Evolutionary conservation across 768 basidiomycete genomes (phyloP).

Genomic region (Hebeloma cylindrosporum): DNA sequence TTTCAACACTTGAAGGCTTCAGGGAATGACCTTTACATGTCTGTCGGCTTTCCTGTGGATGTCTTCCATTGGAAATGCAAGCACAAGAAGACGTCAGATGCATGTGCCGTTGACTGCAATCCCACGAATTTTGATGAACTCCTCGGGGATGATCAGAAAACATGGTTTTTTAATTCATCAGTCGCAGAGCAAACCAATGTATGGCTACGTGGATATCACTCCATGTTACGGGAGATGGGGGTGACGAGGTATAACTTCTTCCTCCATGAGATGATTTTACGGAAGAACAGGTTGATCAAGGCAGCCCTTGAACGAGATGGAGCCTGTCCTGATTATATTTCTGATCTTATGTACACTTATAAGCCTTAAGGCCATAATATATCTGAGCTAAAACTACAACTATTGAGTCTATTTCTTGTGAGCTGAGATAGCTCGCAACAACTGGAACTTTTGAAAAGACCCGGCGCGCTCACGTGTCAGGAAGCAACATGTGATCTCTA

Average conservation of each 20-base stretch:
- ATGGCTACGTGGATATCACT: constrained; percentile 23
- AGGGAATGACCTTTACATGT: constrained; percentile 16
- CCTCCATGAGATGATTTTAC: constrained; percentile 31
- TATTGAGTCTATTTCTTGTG: neutral
- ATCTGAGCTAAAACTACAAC: neutral
- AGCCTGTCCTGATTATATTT: constrained; percentile 6
- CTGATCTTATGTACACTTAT: constrained; percentile 1
- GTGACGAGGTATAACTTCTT: constrained; percentile 27
- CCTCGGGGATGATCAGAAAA: constrained; percentile 7
- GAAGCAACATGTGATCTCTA: too few species aligned
- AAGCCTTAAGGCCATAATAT: neutral
- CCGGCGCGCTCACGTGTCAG: too few species aligned
- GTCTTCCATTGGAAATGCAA: constrained; percentile 32
- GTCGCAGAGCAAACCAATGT: constrained; percentile 34
- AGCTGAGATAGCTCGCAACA: neutral
- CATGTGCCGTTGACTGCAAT: constrained; percentile 20
- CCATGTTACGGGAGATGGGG: constrained; percentile 11
- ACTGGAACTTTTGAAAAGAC: too few species aligned
- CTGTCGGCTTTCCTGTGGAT: constrained; percentile 31
- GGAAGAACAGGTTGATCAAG: constrained; percentile 2
- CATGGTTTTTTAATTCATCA: constrained; percentile 36
- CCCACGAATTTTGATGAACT: constrained; percentile 27
- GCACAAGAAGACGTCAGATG: constrained; percentile 6
- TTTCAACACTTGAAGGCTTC: constrained; percentile 14
- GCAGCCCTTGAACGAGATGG: neutral